These are phyloP conservation scores for Boletus coccyginus DNA, from an alignment of 768 basidiomycete genomes.

Conservation along the genomic window DNA sequence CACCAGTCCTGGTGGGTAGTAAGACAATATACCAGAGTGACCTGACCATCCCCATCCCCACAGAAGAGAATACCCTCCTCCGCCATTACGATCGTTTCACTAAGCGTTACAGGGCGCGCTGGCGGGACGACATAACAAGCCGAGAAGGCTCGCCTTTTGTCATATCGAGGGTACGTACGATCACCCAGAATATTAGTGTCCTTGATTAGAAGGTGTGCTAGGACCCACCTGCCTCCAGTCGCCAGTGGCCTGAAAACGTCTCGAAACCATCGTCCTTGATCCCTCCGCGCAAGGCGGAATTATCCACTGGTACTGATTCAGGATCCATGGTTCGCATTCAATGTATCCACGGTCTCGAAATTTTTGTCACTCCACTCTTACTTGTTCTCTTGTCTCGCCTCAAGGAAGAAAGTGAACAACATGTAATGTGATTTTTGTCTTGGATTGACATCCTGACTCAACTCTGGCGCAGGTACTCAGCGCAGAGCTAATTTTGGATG, in stretches of 20 bases:
- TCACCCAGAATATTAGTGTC: background rate
- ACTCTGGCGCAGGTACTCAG: constrained; percentile 31
- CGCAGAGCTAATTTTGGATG: constrained; percentile 39
- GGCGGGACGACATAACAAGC: constrained; percentile 33
- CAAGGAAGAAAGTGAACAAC: constrained; percentile 44
- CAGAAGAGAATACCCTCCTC: constrained; percentile 32
- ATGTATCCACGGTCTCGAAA: constrained; percentile 35
- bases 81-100: constrained; percentile 48
- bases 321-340: constrained; percentile 36
- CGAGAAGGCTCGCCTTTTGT: constrained; percentile 52
- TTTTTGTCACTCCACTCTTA: constrained; percentile 57
- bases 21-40: background rate
- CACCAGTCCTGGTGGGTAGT: constrained; percentile 35
- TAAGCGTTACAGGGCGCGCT: constrained; percentile 44
- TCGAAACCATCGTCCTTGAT: constrained; percentile 1
- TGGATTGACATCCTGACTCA: constrained; percentile 4
- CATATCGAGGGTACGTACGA: constrained; percentile 39
- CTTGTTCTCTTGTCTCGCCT: constrained; percentile 42
- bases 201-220: constrained; percentile 1
- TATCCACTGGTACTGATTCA: background rate
- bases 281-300: constrained; percentile 2
- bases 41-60: constrained; percentile 10
- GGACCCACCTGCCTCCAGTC: constrained; percentile 9
- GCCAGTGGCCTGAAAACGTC: constrained; percentile 3
- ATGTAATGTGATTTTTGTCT: constrained; percentile 36